Evolutionary conservation across 257 asterid genomes (phyloP), one percentile per base, ranked within the genome.

Genomic region (Penstemon barbatus): DNA sequence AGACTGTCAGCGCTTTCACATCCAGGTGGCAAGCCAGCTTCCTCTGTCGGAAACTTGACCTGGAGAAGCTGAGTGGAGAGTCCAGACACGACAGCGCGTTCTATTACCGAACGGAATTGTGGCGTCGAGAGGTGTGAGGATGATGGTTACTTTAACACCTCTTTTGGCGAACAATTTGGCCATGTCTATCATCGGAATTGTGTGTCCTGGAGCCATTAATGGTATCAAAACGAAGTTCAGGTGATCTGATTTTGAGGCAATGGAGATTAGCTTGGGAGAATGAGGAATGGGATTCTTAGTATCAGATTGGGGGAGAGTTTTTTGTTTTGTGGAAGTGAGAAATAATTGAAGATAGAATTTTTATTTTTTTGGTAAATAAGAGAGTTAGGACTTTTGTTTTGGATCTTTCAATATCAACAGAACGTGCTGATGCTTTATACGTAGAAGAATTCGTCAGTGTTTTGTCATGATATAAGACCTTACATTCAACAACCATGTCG

Each of bases 141-240:
- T 67, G 79, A 74, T 15, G 81, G 82, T 63, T 39, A 67, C 40
- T 67, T 70, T 51, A 65, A 65, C 39, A 68, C 54, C 36, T 67
- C 49, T 52, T 3, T 7, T 36, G 33, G 66, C 15, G 37, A 61
- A 5, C n/a, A 61, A 51, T 42, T 61, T 61, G 66, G 66, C 66
- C 42, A 61, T 61, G 66, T 61, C 66, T 37, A 42, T 42, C 39
- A 61, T 61, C 52, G 66, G 66, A 51, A 39, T 25, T 65, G 13
- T 71, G 68, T 48, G 82, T 70, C 72, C 75, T 7, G 66, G 66
- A 4, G 66, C 66, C 66, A 61, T 61, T n/a, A 61, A 12, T 12
- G 66, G 66, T 8, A 61, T 41, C 2, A 61, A 45, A 12, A 61
- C 11, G 49, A 61, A 61, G 66, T 61, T 50, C 6, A 42, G 63